Evolutionary conservation across 2,329 filamentous ascomycete genomes (phyloP), one percentile per base, ranked within the genome.

Genomic region (Furcasterigmium furcatum): DNA sequence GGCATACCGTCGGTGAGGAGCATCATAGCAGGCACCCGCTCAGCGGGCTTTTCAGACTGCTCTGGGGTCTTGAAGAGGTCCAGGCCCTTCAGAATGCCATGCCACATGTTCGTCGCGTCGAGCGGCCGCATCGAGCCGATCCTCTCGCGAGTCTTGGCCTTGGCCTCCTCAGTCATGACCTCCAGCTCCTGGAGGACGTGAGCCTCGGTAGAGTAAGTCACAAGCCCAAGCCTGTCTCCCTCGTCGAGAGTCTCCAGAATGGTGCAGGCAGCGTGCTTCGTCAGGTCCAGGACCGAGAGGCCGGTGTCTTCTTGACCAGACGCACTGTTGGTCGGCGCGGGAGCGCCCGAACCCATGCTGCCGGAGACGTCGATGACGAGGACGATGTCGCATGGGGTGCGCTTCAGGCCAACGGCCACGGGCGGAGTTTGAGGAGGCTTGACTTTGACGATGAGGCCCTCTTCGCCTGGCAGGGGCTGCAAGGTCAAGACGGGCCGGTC

Each of bases 341-440:
- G 74, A 1, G 79, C 79, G 2, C 60, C 52, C 0, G 48, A 43
- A 1, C 47, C 42, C 80, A 84, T 85, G 60, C 78, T 82, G 0
- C 66, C 69, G 0, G 80, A 84, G 13, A 82, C 68, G 55, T 84
- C 80, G 44, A 84, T 81, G 14, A 79, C 79, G 3, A 84, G 68
- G 3, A 82, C 79, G 25, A 84, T 76, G 49, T 84, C 80, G 55
- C 76, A 81, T 2, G 78, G 73, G 0, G 75, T 66, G 54, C 77
- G 74, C 1, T 51, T 19, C 3, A 53, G 16, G 0, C 34, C 22
- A 2, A 73, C 72, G 7, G 57, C 44, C 4, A 35, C 58, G 0
- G 76, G 77, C 1, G 76, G 72, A 5, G 67, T 58, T 8, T 18
- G 29, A 4, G 40, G 40, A 2, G 40, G 40, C 18, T 42, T 13